A percentile compares a stretch with the other conserved stretches of the same genome.
Conservation (phyloP, 2,329 filamentous ascomycete genomes). For the Saccharata proteae region DNA sequence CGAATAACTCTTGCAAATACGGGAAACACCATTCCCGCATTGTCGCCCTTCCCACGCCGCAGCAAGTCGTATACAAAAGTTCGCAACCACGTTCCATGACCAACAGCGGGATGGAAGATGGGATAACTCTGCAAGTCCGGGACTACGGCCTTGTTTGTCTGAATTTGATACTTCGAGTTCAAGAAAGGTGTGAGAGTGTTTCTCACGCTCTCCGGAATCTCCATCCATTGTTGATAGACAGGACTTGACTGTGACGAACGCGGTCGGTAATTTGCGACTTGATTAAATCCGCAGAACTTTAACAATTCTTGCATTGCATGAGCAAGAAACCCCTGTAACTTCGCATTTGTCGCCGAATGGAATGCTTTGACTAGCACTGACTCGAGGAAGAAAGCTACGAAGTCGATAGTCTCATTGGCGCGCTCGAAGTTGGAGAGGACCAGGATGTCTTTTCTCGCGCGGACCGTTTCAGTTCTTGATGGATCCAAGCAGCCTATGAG, state of each 20-base stretch:
- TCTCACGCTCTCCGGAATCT: conserved; percentile 63
- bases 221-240: conserved; percentile 62
- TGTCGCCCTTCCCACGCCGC: conserved; percentile 60
- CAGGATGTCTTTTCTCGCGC: conserved; percentile 71
- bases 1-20: conserved; percentile 72
- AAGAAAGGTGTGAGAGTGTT: conserved; percentile 83
- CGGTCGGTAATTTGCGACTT: conserved; percentile 37
- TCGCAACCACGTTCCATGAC: conserved; percentile 72
- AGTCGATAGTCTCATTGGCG: conserved; percentile 68
- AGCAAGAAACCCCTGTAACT: conserved; percentile 79
- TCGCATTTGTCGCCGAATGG: conserved; percentile 76
- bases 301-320: conserved; percentile 91
- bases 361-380: conserved; percentile 86
- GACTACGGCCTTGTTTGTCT: conserved; percentile 18
- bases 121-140: conserved; percentile 47
- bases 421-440: conserved; percentile 77
- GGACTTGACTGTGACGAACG: conserved; percentile 44
- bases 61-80: conserved; percentile 72
- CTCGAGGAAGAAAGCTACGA: conserved; percentile 73
- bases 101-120: conserved; percentile 55
- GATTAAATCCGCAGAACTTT: conserved; percentile 60
- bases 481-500: conserved; percentile 85
- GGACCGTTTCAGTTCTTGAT: conserved; percentile 70
- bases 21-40: conserved; percentile 66
- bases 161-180: conserved; percentile 68